Conservation (phyloP, 1,139 yeast genomes). For the Suzukiozyma palmioleophila region DNA sequence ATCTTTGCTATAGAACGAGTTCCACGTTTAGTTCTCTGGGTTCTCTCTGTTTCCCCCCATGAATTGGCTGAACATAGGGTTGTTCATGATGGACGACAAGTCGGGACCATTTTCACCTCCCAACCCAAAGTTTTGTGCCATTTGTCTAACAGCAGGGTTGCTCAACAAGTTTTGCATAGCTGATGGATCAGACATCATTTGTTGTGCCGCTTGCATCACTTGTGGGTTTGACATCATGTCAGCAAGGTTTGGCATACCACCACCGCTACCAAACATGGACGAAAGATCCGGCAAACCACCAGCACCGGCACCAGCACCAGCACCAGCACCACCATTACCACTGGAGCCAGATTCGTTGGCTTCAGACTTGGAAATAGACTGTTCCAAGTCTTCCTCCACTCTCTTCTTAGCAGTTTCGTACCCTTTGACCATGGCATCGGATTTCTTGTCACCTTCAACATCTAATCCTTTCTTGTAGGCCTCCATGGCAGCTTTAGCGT, state of each 20-base stretch:
- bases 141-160: slow-evolving; percentile 73
- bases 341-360: slow-evolving; percentile 13
- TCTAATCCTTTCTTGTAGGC: slow-evolving; percentile 88
- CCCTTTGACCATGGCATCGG: slow-evolving; percentile 90
- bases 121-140: slow-evolving; percentile 67
- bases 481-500: slow-evolving; percentile 81
- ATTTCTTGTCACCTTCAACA: slow-evolving; percentile 78
- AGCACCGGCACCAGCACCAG: slow-evolving; percentile 47
- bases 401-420: slow-evolving; percentile 89
- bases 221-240: slow-evolving; percentile 85
- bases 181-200: slow-evolving; percentile 85
- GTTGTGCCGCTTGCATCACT: slow-evolving; percentile 88
- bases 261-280: slow-evolving; percentile 58
- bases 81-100: slow-evolving; percentile 68
- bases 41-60: slow-evolving; percentile 36
- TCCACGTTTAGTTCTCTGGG: slow-evolving; percentile 1
- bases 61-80: slow-evolving; percentile 64
- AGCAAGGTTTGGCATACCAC: slow-evolving; percentile 53
- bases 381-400: slow-evolving; percentile 68
- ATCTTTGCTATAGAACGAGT: neutral
- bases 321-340: slow-evolving; percentile 27
- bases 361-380: slow-evolving; percentile 28
- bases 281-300: slow-evolving; percentile 75
- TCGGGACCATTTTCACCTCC: slow-evolving; percentile 57
- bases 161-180: slow-evolving; percentile 74